These are phyloP conservation scores for Trifolium pratense DNA, from an alignment of 306 rosid species.

Conservation along the genomic window DNA sequence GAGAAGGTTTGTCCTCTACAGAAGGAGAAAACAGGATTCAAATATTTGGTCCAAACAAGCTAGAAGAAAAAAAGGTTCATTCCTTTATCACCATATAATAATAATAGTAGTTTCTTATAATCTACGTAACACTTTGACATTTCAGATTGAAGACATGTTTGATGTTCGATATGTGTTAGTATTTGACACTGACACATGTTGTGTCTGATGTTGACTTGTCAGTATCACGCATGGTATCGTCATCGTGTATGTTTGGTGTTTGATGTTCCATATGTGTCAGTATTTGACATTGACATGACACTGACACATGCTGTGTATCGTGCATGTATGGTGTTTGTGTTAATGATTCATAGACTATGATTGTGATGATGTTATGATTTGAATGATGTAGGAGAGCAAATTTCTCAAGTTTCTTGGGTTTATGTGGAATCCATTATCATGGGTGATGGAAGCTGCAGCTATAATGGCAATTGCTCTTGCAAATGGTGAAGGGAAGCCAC, in stretches of 20 bases:
- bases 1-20: conserved; percentile 66
- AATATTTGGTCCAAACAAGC: conserved; percentile 97
- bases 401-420: conserved; percentile 95
- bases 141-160: not conserved
- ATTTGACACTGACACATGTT: not conserved
- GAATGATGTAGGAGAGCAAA: conserved; percentile 81
- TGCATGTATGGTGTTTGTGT: not conserved
- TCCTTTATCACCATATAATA: conserved; percentile 5
- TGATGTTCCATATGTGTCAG: not conserved
- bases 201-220: not conserved
- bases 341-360: conserved; percentile 15
- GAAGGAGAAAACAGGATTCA: conserved; percentile 86
- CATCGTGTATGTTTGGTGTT: not conserved
- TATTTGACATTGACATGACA: not conserved
- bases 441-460: conserved; percentile 99
- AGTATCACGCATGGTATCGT: not conserved
- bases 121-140: not conserved
- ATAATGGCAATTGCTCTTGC: conserved; percentile 97
- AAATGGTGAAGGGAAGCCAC: conserved; percentile 81
- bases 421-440: conserved; percentile 99
- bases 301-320: not conserved
- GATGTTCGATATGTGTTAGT: not conserved
- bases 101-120: not conserved
- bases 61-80: conserved; percentile 92
- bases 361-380: not conserved